phyloP scores from a whole-genome alignment of 164 flowering plant species.

The Vitis labrusca region DNA sequence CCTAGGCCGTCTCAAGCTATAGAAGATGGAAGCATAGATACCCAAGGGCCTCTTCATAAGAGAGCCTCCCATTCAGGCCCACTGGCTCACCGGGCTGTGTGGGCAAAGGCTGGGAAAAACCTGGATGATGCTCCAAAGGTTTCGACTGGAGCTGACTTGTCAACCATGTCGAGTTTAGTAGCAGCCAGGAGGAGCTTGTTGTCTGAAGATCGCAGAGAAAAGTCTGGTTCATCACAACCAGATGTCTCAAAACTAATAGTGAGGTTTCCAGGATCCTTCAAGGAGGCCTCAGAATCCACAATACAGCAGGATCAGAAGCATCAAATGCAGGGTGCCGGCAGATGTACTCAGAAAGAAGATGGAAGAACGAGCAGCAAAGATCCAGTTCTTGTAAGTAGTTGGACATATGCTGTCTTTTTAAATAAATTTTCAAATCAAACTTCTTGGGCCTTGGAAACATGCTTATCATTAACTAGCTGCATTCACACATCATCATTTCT shows the following conservation, averaged over 20 bases:
- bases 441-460: too few species aligned
- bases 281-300: constrained; percentile 53
- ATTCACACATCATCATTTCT: too few species aligned
- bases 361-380: constrained; percentile 54
- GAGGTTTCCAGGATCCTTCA: constrained; percentile 71
- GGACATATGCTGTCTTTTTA: neutral
- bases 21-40: constrained; percentile 45
- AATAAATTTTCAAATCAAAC: neutral
- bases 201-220: constrained; percentile 59
- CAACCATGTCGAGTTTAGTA: constrained; percentile 58
- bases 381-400: constrained; percentile 64
- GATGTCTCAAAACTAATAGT: constrained; percentile 48
- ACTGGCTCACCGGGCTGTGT: constrained; percentile 66
- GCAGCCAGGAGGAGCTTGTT: constrained; percentile 69
- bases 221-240: constrained; percentile 43
- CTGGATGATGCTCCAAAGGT: constrained; percentile 69
- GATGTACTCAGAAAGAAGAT: constrained; percentile 52
- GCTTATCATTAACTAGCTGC: too few species aligned
- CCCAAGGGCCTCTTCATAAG: constrained; percentile 52
- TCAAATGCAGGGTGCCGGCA: constrained; percentile 28
- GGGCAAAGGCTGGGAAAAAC: constrained; percentile 68
- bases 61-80: constrained; percentile 97
- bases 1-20: constrained; percentile 74
- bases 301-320: constrained; percentile 46
- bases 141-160: constrained; percentile 59